Evolutionary conservation across 768 basidiomycete species (phyloP).

Genomic region (Fistulinella prunicolor): DNA sequence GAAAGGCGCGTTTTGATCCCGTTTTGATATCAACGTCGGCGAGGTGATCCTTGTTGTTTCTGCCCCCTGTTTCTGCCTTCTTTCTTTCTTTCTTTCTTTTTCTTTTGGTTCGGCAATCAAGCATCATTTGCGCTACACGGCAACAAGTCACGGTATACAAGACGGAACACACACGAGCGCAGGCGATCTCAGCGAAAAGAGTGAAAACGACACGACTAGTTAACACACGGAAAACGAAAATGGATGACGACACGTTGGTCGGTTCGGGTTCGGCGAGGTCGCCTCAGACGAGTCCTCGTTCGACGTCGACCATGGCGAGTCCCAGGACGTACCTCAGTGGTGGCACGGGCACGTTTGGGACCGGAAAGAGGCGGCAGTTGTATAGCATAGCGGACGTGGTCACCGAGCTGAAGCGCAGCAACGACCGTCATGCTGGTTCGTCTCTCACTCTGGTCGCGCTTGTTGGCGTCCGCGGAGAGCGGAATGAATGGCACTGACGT

Average conservation of each 20-base stretch:
- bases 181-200: not conserved
- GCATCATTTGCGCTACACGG: not conserved
- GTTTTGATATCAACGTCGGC: too few relatives aligned
- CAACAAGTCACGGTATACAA: too few relatives aligned
- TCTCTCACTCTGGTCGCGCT: not conserved
- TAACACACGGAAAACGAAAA: not conserved
- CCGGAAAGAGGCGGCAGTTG: conserved; percentile 36
- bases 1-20: not conserved
- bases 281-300: conserved; percentile 19
- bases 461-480: not conserved
- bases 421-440: conserved; percentile 31
- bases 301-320: conserved; percentile 15
- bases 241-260: conserved; percentile 27
- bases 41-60: not conserved
- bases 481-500: not conserved
- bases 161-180: not conserved
- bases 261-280: conserved; percentile 15
- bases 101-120: too few relatives aligned
- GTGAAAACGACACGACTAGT: not conserved
- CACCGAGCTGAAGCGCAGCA: conserved; percentile 40
- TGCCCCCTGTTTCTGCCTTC: too few relatives aligned
- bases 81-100: too few relatives aligned
- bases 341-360: not conserved
- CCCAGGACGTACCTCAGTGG: conserved; percentile 9
- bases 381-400: conserved; percentile 44